These are phyloP conservation scores for Blastobotrys malaysiensis DNA, from an alignment of 1,139 yeast species.

Conservation along the genomic window DNA sequence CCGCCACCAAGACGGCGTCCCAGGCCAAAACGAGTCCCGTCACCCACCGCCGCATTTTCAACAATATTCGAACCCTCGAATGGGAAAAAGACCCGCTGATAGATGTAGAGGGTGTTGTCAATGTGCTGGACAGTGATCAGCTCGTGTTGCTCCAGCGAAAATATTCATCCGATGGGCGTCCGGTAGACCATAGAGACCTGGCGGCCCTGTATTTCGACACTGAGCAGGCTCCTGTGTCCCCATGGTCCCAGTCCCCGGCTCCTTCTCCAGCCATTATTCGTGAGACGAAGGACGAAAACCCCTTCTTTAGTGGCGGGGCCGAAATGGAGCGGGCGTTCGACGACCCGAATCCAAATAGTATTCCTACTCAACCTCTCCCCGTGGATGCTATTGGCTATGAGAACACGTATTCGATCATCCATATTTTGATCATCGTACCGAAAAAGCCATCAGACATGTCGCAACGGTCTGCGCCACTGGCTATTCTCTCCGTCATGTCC, in stretches of 20 bases:
- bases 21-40: background rate
- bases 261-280: conserved; percentile 32
- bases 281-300: conserved; percentile 24
- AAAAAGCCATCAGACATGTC: conserved; percentile 3
- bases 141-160: conserved; percentile 29
- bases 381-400: conserved; percentile 29
- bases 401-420: conserved; percentile 30
- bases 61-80: conserved; percentile 26
- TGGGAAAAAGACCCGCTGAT: conserved; percentile 32
- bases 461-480: conserved; percentile 29
- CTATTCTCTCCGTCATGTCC: conserved; percentile 31
- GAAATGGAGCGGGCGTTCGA: conserved; percentile 28
- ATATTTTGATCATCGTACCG: conserved; percentile 29
- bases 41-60: conserved; percentile 17
- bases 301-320: conserved; percentile 23
- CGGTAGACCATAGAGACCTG: background rate
- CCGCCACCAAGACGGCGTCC: background rate
- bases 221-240: conserved; percentile 30
- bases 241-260: conserved; percentile 34
- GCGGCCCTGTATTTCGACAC: conserved; percentile 20
- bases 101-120: conserved; percentile 28
- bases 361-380: conserved; percentile 12
- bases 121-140: conserved; percentile 27
- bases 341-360: conserved; percentile 15
- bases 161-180: conserved; percentile 13